These are phyloP conservation scores for Blastomyces gilchristii DNA, from an alignment of 2,329 filamentous ascomycete species.

Conservation along the genomic window DNA sequence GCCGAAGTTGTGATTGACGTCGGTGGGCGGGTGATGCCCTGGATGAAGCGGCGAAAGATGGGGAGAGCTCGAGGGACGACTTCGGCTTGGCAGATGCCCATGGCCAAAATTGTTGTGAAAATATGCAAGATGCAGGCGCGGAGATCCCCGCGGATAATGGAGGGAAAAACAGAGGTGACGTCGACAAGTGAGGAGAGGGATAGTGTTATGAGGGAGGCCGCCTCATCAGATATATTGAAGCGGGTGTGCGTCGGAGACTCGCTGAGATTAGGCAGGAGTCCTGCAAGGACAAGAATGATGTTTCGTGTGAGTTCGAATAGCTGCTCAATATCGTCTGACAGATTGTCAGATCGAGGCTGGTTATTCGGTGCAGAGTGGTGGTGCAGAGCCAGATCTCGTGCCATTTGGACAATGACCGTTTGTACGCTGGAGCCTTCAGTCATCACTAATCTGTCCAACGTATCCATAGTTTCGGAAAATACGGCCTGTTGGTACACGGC, in stretches of 20 bases:
- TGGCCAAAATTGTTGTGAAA: slow-evolving; percentile 84
- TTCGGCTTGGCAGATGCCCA: slow-evolving; percentile 72
- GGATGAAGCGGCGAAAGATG: slow-evolving; percentile 83
- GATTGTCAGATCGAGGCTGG: slow-evolving; percentile 57
- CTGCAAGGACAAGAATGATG: slow-evolving; percentile 84
- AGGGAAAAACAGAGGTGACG: slow-evolving; percentile 88
- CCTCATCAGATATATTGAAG: slow-evolving; percentile 77
- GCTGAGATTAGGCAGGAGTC: slow-evolving; percentile 64
- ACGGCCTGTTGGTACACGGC: slow-evolving; percentile 94
- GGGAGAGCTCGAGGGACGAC: slow-evolving; percentile 85
- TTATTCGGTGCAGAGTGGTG: slow-evolving; percentile 77
- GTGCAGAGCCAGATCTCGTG: slow-evolving; percentile 75
- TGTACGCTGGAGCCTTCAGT: slow-evolving; percentile 87
- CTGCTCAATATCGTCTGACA: slow-evolving; percentile 96
- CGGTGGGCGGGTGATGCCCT: slow-evolving; percentile 50
- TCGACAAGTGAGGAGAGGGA: slow-evolving; percentile 84
- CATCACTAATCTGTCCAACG: slow-evolving; percentile 81
- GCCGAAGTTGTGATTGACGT: slow-evolving; percentile 17
- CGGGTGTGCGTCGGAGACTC: slow-evolving; percentile 51
- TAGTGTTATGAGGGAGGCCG: slow-evolving; percentile 65
- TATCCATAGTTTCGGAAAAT: slow-evolving; percentile 94
- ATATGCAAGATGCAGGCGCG: slow-evolving; percentile 96
- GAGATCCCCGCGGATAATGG: slow-evolving; percentile 90
- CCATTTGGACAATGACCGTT: slow-evolving; percentile 86
- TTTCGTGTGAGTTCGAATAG: slow-evolving; percentile 93